phyloP scores from a whole-genome alignment of 805 yeast species.

The Huiozyma naganishii region DNA sequence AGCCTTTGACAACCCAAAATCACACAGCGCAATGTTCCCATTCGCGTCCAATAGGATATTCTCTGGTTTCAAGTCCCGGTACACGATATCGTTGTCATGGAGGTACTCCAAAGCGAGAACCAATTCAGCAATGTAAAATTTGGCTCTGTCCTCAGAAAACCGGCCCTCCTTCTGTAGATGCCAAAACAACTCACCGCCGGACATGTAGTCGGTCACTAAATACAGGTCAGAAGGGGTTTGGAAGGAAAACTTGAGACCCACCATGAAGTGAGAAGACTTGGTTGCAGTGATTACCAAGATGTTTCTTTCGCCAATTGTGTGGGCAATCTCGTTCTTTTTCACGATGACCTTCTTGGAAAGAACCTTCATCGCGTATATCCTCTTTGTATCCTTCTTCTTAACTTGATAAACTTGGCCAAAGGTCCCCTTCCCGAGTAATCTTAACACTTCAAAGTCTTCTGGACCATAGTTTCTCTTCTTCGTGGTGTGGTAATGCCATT shows the following conservation, averaged over 20 bases:
- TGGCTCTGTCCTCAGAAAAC: constrained; percentile 86
- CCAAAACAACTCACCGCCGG: constrained; percentile 96
- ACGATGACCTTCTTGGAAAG: constrained; percentile 90
- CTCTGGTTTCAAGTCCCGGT: constrained; percentile 95
- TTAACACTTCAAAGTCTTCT: constrained; percentile 82
- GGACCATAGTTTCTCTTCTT: constrained; percentile 81
- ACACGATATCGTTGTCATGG: constrained; percentile 91
- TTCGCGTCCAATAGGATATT: constrained; percentile 90
- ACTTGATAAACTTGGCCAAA: constrained; percentile 98
- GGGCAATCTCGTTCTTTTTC: constrained; percentile 94
- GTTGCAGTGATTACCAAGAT: constrained; percentile 87
- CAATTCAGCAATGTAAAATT: constrained; percentile 92
- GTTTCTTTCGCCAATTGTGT: constrained; percentile 94
- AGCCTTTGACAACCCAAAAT: constrained; percentile 93
- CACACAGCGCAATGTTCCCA: constrained; percentile 96
- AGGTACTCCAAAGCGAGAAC: constrained; percentile 87
- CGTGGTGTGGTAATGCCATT: constrained; percentile 60
- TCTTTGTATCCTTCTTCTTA: constrained; percentile 73
- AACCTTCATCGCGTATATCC: constrained; percentile 96
- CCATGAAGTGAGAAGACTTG: constrained; percentile 84
- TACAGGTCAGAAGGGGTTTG: constrained; percentile 91
- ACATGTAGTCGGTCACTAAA: constrained; percentile 93
- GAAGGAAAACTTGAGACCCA: constrained; percentile 89
- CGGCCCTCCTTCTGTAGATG: constrained; percentile 95
- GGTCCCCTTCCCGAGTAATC: constrained; percentile 90